Evolutionary conservation across 2,329 filamentous ascomycete genomes (phyloP).

Genomic region (Pseudocercospora macadamiae): DNA sequence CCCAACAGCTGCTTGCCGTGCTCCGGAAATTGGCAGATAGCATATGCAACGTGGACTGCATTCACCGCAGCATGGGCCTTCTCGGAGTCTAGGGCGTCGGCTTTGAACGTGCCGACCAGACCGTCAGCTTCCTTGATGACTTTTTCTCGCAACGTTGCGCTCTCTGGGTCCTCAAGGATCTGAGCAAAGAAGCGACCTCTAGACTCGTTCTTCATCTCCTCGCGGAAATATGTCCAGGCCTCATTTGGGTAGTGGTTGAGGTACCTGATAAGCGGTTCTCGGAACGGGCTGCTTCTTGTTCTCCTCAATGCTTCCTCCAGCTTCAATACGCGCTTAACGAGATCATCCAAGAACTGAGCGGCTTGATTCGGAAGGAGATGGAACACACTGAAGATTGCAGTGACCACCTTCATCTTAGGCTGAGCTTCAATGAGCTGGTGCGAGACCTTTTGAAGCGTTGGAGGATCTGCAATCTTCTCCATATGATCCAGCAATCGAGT

Average conservation of each 20-base stretch:
- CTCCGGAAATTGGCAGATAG: slow-evolving; percentile 69
- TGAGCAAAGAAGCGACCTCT: slow-evolving; percentile 93
- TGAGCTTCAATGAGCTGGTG: slow-evolving; percentile 96
- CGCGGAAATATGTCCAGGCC: slow-evolving; percentile 78
- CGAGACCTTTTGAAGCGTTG: slow-evolving; percentile 81
- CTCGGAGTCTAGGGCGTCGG: slow-evolving; percentile 65
- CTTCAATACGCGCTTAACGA: slow-evolving; percentile 88
- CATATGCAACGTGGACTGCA: slow-evolving; percentile 80
- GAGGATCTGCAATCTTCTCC: slow-evolving; percentile 82
- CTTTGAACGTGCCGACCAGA: slow-evolving; percentile 63
- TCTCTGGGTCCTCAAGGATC: slow-evolving; percentile 75
- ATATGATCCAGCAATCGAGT: slow-evolving; percentile 91
- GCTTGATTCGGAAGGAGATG: slow-evolving; percentile 91
- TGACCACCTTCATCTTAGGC: slow-evolving; percentile 88
- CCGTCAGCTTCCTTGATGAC: slow-evolving; percentile 73
- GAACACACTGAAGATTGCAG: slow-evolving; percentile 94
- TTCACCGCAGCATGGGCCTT: slow-evolving; percentile 82
- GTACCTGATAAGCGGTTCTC: slow-evolving; percentile 86
- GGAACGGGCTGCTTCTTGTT: slow-evolving; percentile 89
- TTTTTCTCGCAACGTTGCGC: slow-evolving; percentile 72
- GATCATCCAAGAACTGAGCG: slow-evolving; percentile 83
- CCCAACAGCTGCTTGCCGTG: slow-evolving; percentile 68
- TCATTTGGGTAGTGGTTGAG: slow-evolving; percentile 91
- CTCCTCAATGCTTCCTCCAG: slow-evolving; percentile 82
- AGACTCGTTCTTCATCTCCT: slow-evolving; percentile 77